Evolutionary conservation across 495 filamentous ascomycete species (phyloP).

Genomic region (Talaromyces nanjingensis): DNA sequence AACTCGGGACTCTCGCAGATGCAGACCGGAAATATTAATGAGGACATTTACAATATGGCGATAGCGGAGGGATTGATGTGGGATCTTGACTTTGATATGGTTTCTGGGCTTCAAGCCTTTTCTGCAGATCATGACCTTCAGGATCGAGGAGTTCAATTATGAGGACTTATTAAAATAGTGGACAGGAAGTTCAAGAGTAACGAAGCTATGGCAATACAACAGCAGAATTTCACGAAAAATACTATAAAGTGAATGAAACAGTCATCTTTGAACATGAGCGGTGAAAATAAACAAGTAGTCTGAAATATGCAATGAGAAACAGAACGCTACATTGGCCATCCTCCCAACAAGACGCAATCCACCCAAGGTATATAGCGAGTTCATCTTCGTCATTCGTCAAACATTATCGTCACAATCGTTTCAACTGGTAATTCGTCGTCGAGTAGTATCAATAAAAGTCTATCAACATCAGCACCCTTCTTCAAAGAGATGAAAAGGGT

Average conservation of each 20-base stretch:
- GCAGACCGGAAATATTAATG: not conserved
- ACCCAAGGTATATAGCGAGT: not conserved
- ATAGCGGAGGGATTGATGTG: not conserved
- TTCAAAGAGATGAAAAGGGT: not conserved
- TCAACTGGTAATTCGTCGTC: not conserved
- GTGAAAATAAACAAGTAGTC: not conserved
- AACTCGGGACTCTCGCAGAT: not conserved
- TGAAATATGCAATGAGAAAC: not conserved
- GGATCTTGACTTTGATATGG: not conserved
- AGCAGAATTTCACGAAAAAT: not conserved
- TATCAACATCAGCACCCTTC: not conserved
- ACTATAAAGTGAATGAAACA: not conserved
- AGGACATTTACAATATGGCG: not conserved
- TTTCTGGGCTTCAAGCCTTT: not conserved
- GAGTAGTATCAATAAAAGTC: not conserved
- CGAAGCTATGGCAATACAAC: not conserved
- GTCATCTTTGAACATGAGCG: not conserved
- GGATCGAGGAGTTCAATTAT: not conserved
- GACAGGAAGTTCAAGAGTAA: not conserved
- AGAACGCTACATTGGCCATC: not conserved
- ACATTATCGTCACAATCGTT: not conserved
- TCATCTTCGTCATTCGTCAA: not conserved
- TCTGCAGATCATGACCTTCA: not conserved
- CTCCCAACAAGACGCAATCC: not conserved
- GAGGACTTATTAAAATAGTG: not conserved